Base-by-base conservation (phyloP, 2,329 filamentous ascomycete genomes). In the Hymenoscyphus occultus region DNA sequence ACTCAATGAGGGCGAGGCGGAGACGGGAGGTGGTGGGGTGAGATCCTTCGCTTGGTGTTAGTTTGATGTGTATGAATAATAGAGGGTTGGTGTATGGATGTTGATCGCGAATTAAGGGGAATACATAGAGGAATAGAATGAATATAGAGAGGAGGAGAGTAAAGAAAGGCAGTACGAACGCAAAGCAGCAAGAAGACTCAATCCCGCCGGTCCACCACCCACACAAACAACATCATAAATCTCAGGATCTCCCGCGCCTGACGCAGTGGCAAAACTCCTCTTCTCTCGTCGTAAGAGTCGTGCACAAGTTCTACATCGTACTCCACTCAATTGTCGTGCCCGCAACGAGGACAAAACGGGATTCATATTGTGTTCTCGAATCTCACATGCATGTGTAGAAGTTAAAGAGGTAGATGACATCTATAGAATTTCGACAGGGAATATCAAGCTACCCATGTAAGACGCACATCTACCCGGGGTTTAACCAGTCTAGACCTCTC, bases 1-100 rank as follows among this genome's bases (percentile, higher is more conserved):
- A 89, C 81, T 99, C 95, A 73, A 99, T 85, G 66, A 99, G 87
- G 66, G 94, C 95, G 56, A 97, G 85, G 72, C 90, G 91, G 32
- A 99, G 86, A 67, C 87, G 83, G 39, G 89, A 86, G 2, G 95
- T 96, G 19, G 85, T 79, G 5, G 90, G 87, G 19, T 90, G 93
- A 13, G 92, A 84, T 71, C 90, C 91, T 95, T 67, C 51, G 35
- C 7, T 9, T 61, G 48, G 12, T 45, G 32, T 7, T 22, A 51
- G 45, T 22, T 51, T 13, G 19, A 35, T 35, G 35, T 35, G 35
- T 35, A 35, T 35, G 35, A 35, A 35, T 35, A 10, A 35, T 35
- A 9, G 35, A 10, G 35, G 9, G 5, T 35, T 35, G 5, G 1
- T 7, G 5, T 35, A 35, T 35, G 9, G 5, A 35, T 35, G 28